A percentile compares a stretch with the other conserved stretches of the same genome.
Evolutionary conservation across 345 rosid genomes (phyloP).

Genomic region (Trapa incisa): DNA sequence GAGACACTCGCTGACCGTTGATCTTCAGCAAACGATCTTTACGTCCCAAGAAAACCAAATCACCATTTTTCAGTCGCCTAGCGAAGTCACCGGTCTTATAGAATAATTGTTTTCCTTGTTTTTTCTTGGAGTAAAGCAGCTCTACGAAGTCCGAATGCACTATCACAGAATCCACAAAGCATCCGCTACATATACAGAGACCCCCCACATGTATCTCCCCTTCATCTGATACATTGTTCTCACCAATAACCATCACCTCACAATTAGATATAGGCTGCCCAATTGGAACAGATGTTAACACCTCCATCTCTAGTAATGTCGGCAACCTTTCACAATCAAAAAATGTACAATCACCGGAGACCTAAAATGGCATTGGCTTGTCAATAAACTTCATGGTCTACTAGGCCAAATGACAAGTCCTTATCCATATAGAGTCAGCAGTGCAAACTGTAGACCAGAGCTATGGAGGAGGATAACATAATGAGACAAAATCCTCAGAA

Average conservation of each 20-base stretch:
- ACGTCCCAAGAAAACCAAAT: conserved; percentile 73
- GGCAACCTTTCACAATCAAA: conserved; percentile 82
- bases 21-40: conserved; percentile 67
- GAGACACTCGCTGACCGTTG: conserved; percentile 72
- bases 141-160: conserved; percentile 27
- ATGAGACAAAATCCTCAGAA: neutral
- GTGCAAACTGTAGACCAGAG: neutral
- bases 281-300: conserved; percentile 68
- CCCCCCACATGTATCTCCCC: conserved; percentile 82
- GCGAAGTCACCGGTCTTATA: conserved; percentile 91
- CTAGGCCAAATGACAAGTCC: neutral
- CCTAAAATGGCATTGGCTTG: conserved; percentile 35
- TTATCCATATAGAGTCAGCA: neutral
- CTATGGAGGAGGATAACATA: neutral
- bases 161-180: conserved; percentile 24
- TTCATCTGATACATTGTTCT: conserved; percentile 21
- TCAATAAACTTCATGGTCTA: neutral
- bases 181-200: conserved; percentile 54
- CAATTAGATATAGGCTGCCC: conserved; percentile 77
- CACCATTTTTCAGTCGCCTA: conserved; percentile 46
- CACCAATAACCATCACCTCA: conserved; percentile 43
- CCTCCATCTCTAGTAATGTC: conserved; percentile 46
- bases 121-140: conserved; percentile 28
- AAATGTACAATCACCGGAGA: conserved; percentile 83
- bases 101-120: conserved; percentile 37